phyloP scores from a whole-genome alignment of 2,329 filamentous ascomycete species.

The Cryphonectria radicalis region DNA sequence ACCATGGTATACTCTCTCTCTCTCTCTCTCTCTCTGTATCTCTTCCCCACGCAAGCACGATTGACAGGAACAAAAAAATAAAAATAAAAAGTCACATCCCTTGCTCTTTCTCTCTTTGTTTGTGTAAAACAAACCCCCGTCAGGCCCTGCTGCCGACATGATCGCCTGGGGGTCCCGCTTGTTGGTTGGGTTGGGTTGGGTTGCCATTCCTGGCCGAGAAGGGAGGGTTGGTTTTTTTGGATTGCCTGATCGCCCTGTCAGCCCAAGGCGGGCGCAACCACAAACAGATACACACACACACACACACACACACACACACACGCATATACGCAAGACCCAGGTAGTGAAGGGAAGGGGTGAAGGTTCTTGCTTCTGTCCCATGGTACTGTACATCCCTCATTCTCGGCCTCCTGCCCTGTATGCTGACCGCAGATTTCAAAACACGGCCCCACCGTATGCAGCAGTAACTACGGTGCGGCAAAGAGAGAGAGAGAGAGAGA shows the following conservation, averaged over 20 bases:
- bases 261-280: neutral
- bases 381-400: neutral
- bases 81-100: too few relatives aligned
- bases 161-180: neutral
- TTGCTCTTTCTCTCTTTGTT: neutral
- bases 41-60: neutral
- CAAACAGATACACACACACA: neutral
- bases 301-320: neutral
- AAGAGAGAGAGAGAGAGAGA: neutral
- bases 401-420: neutral
- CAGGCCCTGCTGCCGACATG: neutral
- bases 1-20: neutral
- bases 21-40: neutral
- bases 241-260: neutral
- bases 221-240: neutral
- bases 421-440: constrained; percentile 23
- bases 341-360: neutral
- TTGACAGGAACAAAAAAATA: neutral
- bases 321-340: too few relatives aligned
- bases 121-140: neutral
- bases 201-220: neutral
- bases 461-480: neutral
- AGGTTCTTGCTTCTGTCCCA: neutral
- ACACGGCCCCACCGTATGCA: constrained; percentile 11
- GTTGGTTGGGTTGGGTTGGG: neutral